Evolutionary conservation across 2,329 filamentous ascomycete genomes (phyloP), one percentile per base, ranked within the genome.

Genomic region (Colletotrichum godetiae): DNA sequence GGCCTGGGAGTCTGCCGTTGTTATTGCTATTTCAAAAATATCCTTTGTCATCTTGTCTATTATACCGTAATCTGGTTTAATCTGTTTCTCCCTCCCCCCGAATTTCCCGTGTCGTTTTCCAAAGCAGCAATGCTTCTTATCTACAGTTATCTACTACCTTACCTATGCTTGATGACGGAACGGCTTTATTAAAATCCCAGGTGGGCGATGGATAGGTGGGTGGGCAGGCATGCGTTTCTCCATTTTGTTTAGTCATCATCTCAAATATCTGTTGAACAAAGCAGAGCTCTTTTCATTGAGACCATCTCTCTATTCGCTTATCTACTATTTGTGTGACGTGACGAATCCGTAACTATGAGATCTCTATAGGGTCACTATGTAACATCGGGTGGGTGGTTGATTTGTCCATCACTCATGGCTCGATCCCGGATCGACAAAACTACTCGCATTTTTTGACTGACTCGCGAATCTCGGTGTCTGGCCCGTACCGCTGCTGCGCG

Each of bases 151-250:
- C 27, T 27, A 27, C 27, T 27, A 27, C 27, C 27, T 27, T 27
- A 70, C 49, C 61, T 71, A 73, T 71, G 61, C 63, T 73, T 73
- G 71, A 73, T 73, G 71, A 71, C 71, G 71, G 67, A 71, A 73
- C 71, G 71, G 71, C 71, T 71, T 73, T 33, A 66, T 66, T 66
- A 62, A 62, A 71, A 49, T 49, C 55, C 46, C 56, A 37, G 71
- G 55, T 73, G 60, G 67, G 55, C 56, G 67, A 49, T 60, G 62
- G 66, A 24, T 57, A 57, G 56, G 68, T 58, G 29, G 53, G 59
- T 24, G 68, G 31, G 58, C 55, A 59, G n/a, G 35, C 53, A 27
- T 49, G 31, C 24, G 42, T 67, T 71, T 57, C n/a, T 24, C n/a
- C 10, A 8, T 49, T 1, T 49, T 11, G 6, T 49, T n/a, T 49